A percentile compares a stretch with the other conserved stretches of the same genome.
Conservation (phyloP, 1,284 basidiomycete genomes). For the Irpex rosettiformis region DNA sequence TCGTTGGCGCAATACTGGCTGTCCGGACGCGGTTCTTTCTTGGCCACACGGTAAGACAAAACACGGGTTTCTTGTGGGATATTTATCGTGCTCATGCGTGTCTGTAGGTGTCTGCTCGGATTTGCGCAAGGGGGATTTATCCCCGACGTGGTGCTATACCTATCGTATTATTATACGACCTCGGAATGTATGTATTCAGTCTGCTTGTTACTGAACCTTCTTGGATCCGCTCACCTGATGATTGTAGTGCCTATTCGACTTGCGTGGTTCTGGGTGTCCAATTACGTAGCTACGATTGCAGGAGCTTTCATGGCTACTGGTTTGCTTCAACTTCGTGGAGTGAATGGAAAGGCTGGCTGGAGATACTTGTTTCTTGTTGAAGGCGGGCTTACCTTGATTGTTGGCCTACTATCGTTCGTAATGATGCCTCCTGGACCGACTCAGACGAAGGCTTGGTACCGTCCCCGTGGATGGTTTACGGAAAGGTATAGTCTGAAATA, state of each 20-base stretch:
- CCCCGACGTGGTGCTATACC: conserved; percentile 62
- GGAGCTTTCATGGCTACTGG: conserved; percentile 63
- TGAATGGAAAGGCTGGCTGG: conserved; percentile 57
- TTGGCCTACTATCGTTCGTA: conserved; percentile 65
- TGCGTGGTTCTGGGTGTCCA: conserved; percentile 67
- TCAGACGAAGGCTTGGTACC: conserved; percentile 65
- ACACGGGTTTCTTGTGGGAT: conserved; percentile 10
- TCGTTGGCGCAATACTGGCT: conserved; percentile 63
- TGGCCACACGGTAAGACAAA: conserved; percentile 30
- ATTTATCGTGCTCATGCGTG: conserved; percentile 28
- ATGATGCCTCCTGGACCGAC: conserved; percentile 69
- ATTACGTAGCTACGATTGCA: conserved; percentile 46
- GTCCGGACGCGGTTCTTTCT: conserved; percentile 50
- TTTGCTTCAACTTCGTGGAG: conserved; percentile 58
- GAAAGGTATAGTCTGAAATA: conserved; percentile 31
- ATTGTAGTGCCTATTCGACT: conserved; percentile 54
- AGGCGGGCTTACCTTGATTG: conserved; percentile 46
- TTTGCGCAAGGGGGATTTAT: conserved; percentile 63
- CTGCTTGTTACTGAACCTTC: too few relatives aligned
- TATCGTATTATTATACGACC: conserved; percentile 72
- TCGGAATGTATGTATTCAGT: conserved; percentile 34
- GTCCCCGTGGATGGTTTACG: conserved; percentile 71
- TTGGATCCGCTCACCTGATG: neutral
- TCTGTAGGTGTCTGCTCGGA: conserved; percentile 30
- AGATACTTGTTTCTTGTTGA: conserved; percentile 55